Percentiles rank a stretch among this genome's conserved stretches.
Conservation (phyloP, 129 eudicot species). For the Logfia minima region DNA sequence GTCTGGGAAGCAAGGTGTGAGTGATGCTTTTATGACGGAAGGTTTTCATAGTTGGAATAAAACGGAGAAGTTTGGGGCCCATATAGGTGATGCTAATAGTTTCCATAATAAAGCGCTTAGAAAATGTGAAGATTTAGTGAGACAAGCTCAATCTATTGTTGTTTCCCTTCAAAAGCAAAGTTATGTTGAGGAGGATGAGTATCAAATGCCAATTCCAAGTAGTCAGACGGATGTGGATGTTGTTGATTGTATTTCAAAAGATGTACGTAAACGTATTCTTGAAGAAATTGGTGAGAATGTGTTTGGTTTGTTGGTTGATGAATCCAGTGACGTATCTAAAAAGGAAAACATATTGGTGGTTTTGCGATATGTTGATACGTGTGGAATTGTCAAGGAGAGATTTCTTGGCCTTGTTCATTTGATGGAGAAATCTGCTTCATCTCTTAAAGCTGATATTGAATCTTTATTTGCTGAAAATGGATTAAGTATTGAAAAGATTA, state of each 20-base stretch:
- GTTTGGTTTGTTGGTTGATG: conserved; percentile 16
- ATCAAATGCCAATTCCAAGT: background rate
- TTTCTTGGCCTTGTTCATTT: conserved; percentile 12
- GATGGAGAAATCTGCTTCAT: conserved; percentile 2
- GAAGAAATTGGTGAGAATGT: conserved; percentile 10
- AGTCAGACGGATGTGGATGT: background rate
- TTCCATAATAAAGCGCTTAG: background rate
- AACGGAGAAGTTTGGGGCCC: conserved; percentile 5
- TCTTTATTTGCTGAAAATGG: conserved; percentile 15
- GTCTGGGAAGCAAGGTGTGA: conserved; percentile 12
- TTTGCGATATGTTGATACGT: conserved; percentile 19
- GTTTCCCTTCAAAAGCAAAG: background rate
- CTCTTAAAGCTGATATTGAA: conserved; percentile 23
- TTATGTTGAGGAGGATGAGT: background rate
- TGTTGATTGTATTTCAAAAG: background rate
- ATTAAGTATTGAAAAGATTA: conserved; percentile 2
- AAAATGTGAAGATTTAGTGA: conserved; percentile 13
- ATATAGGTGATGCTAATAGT: conserved; percentile 10
- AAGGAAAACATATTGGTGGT: conserved; percentile 10
- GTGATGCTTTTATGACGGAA: conserved; percentile 13
- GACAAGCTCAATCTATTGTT: background rate
- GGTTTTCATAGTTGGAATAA: conserved; percentile 16
- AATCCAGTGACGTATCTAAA: conserved; percentile 1
- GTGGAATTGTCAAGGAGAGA: conserved; percentile 26
- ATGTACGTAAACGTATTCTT: background rate